Conservation (phyloP, 768 basidiomycete genomes). For the Russula vinacea region DNA sequence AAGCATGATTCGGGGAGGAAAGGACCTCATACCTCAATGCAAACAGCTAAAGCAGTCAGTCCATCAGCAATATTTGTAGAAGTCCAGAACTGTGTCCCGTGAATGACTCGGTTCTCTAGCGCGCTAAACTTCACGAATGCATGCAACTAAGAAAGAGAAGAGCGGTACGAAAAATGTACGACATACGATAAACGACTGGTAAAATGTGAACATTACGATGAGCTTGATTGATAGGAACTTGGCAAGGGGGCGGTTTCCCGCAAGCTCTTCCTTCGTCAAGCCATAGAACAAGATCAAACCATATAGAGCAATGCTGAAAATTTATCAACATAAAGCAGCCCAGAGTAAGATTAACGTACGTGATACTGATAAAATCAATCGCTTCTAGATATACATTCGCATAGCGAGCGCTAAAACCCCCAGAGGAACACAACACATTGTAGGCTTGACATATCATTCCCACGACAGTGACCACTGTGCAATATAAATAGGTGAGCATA, state of each 20-base stretch:
- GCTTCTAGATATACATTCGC: slow-evolving; percentile 69
- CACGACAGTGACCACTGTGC: slow-evolving; percentile 57
- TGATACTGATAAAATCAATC: slow-evolving; percentile 80
- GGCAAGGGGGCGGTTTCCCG: slow-evolving; percentile 67
- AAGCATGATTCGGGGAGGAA: neutral
- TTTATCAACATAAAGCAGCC: neutral
- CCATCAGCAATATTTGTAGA: slow-evolving; percentile 80
- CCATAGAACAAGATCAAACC: slow-evolving; percentile 82
- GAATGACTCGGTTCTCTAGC: slow-evolving; percentile 66
- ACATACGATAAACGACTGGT: slow-evolving; percentile 70
- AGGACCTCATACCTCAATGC: slow-evolving; percentile 62
- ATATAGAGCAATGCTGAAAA: slow-evolving; percentile 71
- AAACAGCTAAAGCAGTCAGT: slow-evolving; percentile 74
- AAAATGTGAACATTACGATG: slow-evolving; percentile 86
- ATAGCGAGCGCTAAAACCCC: slow-evolving; percentile 54
- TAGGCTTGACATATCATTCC: slow-evolving; percentile 75
- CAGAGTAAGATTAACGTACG: slow-evolving; percentile 40
- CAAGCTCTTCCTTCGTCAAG: slow-evolving; percentile 73
- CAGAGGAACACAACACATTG: slow-evolving; percentile 65
- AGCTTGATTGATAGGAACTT: slow-evolving; percentile 88
- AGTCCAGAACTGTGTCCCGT: slow-evolving; percentile 82
- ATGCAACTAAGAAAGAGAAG: neutral
- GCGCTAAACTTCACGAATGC: slow-evolving; percentile 51
- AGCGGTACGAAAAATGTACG: neutral
- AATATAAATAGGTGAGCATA: slow-evolving; percentile 8